Evolutionary conservation across 2,329 filamentous ascomycete species (phyloP).

Genomic region (Saccharata proteae): DNA sequence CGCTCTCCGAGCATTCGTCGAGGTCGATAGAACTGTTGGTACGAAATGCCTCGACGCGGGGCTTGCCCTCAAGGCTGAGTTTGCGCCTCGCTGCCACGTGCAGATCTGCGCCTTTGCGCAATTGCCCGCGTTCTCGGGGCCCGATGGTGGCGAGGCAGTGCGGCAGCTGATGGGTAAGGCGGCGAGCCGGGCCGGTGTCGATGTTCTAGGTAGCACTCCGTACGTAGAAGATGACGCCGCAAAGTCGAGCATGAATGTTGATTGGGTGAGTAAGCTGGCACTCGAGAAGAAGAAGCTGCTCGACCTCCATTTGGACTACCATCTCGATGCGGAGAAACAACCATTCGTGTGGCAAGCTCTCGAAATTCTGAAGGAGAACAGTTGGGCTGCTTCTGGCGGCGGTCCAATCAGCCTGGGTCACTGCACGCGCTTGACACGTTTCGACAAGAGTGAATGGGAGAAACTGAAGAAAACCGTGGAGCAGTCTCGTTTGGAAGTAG

Average conservation of each 20-base stretch:
- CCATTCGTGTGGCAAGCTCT: constrained; percentile 45
- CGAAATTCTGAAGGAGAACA: constrained; percentile 33
- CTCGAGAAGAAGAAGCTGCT: constrained; percentile 42
- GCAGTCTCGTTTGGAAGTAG: constrained; percentile 46
- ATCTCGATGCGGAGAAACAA: constrained; percentile 39
- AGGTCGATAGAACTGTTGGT: constrained; percentile 52
- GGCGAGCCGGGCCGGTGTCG: constrained; percentile 32
- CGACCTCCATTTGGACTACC: constrained; percentile 64
- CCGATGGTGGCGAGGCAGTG: constrained; percentile 39
- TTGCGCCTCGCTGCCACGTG: constrained; percentile 41
- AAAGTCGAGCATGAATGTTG: constrained; percentile 44
- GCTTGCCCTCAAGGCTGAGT: constrained; percentile 43
- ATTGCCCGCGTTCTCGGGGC: constrained; percentile 50
- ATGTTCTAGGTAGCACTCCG: constrained; percentile 54
- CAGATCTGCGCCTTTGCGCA: constrained; percentile 64
- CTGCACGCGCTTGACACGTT: constrained; percentile 53
- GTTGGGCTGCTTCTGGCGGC: constrained; percentile 34
- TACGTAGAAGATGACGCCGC: constrained; percentile 50
- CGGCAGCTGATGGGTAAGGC: constrained; percentile 38
- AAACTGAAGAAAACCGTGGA: constrained; percentile 37
- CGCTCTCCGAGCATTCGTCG: constrained; percentile 58
- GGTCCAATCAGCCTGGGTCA: constrained; percentile 44
- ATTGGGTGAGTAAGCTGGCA: constrained; percentile 49
- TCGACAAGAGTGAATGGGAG: constrained; percentile 38
- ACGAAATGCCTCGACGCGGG: constrained; percentile 47